Evolutionary conservation across 2,329 filamentous ascomycete genomes (phyloP).

Genomic region (Geoglossum cookeanum): DNA sequence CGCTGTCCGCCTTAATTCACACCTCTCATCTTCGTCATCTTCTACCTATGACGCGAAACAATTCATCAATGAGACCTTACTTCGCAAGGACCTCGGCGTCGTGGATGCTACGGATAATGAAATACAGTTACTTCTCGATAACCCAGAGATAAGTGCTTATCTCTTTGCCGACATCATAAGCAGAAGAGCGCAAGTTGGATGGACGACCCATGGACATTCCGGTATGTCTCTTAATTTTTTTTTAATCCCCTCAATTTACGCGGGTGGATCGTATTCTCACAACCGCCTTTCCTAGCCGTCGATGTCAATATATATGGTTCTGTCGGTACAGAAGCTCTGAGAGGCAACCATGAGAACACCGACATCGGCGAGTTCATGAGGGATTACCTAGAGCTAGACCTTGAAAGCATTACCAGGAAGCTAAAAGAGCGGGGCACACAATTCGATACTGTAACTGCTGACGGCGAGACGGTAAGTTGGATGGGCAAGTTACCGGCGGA

Average conservation of each 20-base stretch:
- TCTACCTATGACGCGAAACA: conserved; percentile 19
- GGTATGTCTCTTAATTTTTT: conserved; percentile 16
- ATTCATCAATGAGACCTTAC: conserved; percentile 50
- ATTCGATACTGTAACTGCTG: conserved; percentile 15
- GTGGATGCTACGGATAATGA: conserved; percentile 52
- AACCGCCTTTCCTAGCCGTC: conserved; percentile 34
- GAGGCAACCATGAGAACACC: conserved; percentile 87
- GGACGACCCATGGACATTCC: conserved; percentile 84
- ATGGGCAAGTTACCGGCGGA: conserved; percentile 25
- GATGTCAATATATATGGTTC: conserved; percentile 95
- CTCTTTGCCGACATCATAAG: conserved; percentile 73
- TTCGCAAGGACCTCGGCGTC: conserved; percentile 58
- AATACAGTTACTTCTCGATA: conserved; percentile 42
- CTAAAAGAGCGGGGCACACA: conserved; percentile 36
- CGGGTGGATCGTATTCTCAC: not conserved
- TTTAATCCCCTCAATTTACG: not conserved
- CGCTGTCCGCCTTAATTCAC: conserved; percentile 37
- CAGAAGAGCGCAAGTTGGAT: conserved; percentile 72
- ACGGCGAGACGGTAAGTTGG: conserved; percentile 20
- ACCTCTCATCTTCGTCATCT: conserved; percentile 27
- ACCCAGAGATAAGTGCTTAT: conserved; percentile 36
- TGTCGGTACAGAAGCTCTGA: conserved; percentile 43
- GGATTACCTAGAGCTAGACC: conserved; percentile 61
- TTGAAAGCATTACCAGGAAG: conserved; percentile 58
- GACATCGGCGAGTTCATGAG: conserved; percentile 71